Evolutionary conservation across 2,329 filamentous ascomycete genomes (phyloP).

Genomic region (Pezicula carpinea): DNA sequence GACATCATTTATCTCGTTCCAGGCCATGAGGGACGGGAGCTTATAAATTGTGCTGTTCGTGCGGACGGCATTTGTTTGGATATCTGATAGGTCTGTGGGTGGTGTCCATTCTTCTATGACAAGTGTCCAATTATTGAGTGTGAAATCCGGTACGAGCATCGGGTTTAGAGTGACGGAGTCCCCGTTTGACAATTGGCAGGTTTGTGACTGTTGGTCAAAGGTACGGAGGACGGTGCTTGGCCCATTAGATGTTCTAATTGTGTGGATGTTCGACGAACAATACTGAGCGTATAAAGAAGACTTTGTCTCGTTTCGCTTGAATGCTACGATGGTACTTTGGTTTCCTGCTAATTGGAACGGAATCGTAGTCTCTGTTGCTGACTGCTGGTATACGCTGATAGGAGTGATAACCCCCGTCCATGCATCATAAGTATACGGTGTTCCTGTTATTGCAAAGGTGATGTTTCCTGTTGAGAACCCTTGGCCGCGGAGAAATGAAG

Average conservation of each 20-base stretch:
- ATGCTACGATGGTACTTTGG: constrained; percentile 35
- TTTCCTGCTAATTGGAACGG: constrained; percentile 33
- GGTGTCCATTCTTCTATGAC: constrained; percentile 35
- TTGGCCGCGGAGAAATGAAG: not conserved
- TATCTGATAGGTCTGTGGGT: constrained; percentile 28
- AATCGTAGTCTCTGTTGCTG: constrained; percentile 25
- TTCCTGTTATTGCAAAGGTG: constrained; percentile 25
- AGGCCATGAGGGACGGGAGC: constrained; percentile 28
- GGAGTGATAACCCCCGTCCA: constrained; percentile 36
- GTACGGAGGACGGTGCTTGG: not conserved
- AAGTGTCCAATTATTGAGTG: constrained; percentile 32
- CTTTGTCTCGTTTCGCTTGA: constrained; percentile 14
- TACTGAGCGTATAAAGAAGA: not conserved
- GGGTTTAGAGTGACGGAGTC: not conserved
- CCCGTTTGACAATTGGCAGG: not conserved
- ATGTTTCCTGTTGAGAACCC: constrained; percentile 20
- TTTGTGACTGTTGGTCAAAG: not conserved
- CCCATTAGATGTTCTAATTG: not conserved
- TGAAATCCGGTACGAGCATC: constrained; percentile 8
- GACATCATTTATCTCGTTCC: constrained; percentile 28
- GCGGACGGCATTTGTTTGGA: constrained; percentile 15
- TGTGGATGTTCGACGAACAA: not conserved
- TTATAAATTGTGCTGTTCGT: constrained; percentile 31
- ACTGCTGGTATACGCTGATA: constrained; percentile 29
- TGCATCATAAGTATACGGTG: constrained; percentile 35